Base-by-base conservation (phyloP, 805 yeast species). In the Priceomyces medius region DNA sequence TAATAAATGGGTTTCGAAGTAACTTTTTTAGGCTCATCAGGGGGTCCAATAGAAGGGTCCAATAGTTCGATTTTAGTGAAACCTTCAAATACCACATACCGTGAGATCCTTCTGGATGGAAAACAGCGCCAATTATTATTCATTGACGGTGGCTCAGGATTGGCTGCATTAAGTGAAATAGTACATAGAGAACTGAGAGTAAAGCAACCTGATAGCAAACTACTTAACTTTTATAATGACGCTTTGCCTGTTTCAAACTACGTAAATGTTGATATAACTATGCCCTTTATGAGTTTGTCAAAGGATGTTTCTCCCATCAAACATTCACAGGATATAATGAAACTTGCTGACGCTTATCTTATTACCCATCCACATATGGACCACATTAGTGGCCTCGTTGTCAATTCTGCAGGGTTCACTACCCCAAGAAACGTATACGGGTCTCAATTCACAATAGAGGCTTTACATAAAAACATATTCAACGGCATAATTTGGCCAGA, bases 331-430 rank as follows among this genome's bases (percentile, higher is more conserved):
- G 38, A 47, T 21, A 29, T 80, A 4, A 58, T 71, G 21, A 59
- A 62, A 4, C 47, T 59, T 5, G 55, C 81, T 2, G 55, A 63
- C 6, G 65, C 65, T 23, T 79, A 74, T 47, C 64, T 83, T 36
- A 74, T 89, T 20, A 79, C 96, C 0, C 97, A 89, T 60, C 79
- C 91, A 0, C 97, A 89, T 61, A 56, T 89, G 38, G 97, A 89
- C 59, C 97, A 89, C 58, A 70, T 88, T 10, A 57, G 76, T 7
- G 86, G 84, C 0, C 55, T 89, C 36, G 78, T 83, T 0, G 63
- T 89, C 39, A 88, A 88, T 55, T 78, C 90, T 2, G 87, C 96
- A 0, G 70, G 74, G 12, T 71, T 77, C 40, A 46, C 31, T 7
- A 31, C n/a, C 4, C 49, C 59, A 3, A 82, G 77, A 52, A 51